These are phyloP conservation scores for Puccinia polysora DNA, from an alignment of 1,284 basidiomycete species.

Conservation along the genomic window DNA sequence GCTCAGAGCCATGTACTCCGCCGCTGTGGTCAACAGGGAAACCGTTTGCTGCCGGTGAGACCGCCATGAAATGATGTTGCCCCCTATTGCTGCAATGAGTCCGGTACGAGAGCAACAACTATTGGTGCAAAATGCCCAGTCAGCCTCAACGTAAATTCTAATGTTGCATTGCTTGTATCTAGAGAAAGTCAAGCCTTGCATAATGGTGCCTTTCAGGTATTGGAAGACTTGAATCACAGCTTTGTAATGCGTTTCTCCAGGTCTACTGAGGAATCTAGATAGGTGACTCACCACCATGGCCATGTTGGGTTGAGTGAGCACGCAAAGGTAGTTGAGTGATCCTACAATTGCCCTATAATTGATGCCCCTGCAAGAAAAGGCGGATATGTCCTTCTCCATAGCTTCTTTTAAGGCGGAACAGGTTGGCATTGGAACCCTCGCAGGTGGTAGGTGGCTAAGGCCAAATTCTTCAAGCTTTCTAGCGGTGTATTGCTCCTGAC, in stretches of 20 bases:
- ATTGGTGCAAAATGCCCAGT: slow-evolving; percentile 37
- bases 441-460: too few relatives aligned
- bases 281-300: background rate
- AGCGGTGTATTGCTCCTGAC: too few relatives aligned
- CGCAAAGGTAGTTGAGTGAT: slow-evolving; percentile 1
- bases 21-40: slow-evolving; percentile 22
- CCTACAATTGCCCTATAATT: background rate
- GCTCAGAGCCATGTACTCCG: slow-evolving; percentile 1
- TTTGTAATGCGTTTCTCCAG: background rate
- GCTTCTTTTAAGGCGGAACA: too few relatives aligned
- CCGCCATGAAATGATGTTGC: slow-evolving; percentile 15
- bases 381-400: too few relatives aligned
- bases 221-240: background rate
- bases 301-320: background rate
- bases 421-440: too few relatives aligned
- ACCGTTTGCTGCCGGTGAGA: slow-evolving; percentile 32
- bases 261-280: background rate
- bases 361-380: too few relatives aligned
- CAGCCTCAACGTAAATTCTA: slow-evolving; percentile 18
- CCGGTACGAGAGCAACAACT: slow-evolving; percentile 41
- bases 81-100: slow-evolving; percentile 6
- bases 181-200: background rate
- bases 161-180: background rate
- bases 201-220: slow-evolving; percentile 2
- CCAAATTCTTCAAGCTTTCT: too few relatives aligned